Percentiles rank a stretch among this genome's conserved stretches.
These are phyloP conservation scores for Sarcomyxa edulis DNA, from an alignment of 768 basidiomycete species.

Conservation along the genomic window DNA sequence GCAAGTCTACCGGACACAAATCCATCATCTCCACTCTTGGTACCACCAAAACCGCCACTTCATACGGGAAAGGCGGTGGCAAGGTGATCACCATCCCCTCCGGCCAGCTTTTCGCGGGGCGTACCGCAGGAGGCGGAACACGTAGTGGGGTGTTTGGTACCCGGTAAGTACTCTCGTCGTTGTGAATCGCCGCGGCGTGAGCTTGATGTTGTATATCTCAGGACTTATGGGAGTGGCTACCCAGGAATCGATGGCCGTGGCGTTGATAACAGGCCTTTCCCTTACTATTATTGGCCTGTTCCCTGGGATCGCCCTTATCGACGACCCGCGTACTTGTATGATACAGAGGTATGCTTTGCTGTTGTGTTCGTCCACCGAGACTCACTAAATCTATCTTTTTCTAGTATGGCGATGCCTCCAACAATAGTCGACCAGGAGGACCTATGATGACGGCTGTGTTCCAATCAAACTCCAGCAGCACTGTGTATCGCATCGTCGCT, in stretches of 20 bases:
- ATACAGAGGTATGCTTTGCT: conserved; percentile 32
- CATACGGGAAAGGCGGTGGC: conserved; percentile 26
- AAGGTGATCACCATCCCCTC: conserved; percentile 28
- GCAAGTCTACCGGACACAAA: too few species aligned
- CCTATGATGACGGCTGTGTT: conserved; percentile 39
- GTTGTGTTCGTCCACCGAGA: not conserved
- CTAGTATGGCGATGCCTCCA: conserved; percentile 41
- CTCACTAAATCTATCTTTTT: not conserved
- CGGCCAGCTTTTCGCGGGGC: conserved; percentile 41
- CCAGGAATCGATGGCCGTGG: conserved; percentile 42
- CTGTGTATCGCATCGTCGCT: conserved; percentile 41
- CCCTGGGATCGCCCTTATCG: conserved; percentile 33
- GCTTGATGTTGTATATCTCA: conserved; percentile 15
- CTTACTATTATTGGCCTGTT: conserved; percentile 65
- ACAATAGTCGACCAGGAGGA: conserved; percentile 47
- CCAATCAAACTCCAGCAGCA: conserved; percentile 28
- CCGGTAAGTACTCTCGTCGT: conserved; percentile 23
- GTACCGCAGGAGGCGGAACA: conserved; percentile 47
- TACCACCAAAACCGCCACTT: conserved; percentile 15
- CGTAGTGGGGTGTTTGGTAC: conserved; percentile 39
- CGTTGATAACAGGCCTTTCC: conserved; percentile 46
- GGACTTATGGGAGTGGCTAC: conserved; percentile 61
- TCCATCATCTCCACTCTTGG: conserved; percentile 9
- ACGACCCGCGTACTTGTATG: conserved; percentile 19
- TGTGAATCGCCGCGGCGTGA: conserved; percentile 2